Evolutionary conservation across 768 basidiomycete genomes (phyloP), one percentile per base, ranked within the genome.

Genomic region (Astraeus odoratus): DNA sequence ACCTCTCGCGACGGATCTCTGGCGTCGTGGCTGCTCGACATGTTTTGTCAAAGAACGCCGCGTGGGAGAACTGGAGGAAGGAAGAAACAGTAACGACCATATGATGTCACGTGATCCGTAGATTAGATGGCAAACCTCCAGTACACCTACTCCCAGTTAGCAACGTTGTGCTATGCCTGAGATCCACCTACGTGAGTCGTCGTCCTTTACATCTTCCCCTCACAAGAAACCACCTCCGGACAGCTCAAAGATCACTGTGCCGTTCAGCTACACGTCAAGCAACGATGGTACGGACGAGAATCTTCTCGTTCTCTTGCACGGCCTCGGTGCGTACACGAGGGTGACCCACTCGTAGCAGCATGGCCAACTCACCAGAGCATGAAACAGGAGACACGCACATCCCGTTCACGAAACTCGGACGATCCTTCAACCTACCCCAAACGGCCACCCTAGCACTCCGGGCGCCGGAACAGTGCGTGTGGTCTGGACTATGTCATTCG

Each of bases 211-310:
- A 16, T 43, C 49, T 8, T 43, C 57, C 16, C 50, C 57, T 18
- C 66, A 70, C 5, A 66, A 64, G 29, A 86, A 86, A 61, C 69
- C 68, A 3, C 44, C 65, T 1, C 85, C 84, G 0, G 67, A 65
- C 30, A 51, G 61, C 5, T 59, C 67, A 12, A 60, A 58, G 15
- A 70, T 84, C 35, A 67, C 76, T 1, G 71, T 77, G 15, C 74
- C 75, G 16, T 87, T 84, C 61, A 68, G 67, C 2, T 95, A 93
- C 61, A 50, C 67, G 5, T 71, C 88, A 12, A 90, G 88, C 49
- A 74, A 81, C 48, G 88, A 93, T 60, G 88, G 88, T 35, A 83
- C 79, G 8, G 89, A 94, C 53, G 84, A 89, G 60, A 94, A 94
- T 61, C 64, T 94, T 15, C 65, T 95, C 19, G 73, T 95, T 48